These are phyloP conservation scores for Ustilago esculenta DNA, from an alignment of 1,284 basidiomycete genomes.

Conservation along the genomic window DNA sequence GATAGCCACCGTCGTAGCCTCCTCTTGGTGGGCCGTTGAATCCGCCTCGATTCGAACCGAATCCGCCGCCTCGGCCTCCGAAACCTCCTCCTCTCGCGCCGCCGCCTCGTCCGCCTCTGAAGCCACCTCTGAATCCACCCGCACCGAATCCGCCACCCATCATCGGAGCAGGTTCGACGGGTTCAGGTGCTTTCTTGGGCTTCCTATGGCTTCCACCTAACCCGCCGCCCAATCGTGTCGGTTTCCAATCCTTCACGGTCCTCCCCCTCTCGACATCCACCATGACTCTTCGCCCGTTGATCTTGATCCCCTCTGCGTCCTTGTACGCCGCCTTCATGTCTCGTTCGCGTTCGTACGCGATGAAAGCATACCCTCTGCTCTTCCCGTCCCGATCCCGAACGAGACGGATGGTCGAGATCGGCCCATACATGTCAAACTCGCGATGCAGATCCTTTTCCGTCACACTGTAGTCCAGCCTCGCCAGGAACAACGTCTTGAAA, in stretches of 20 bases:
- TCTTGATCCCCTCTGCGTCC: slow-evolving; percentile 96
- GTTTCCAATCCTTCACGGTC: slow-evolving; percentile 98
- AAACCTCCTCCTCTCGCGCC: slow-evolving; percentile 50
- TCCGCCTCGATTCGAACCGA: slow-evolving; percentile 8
- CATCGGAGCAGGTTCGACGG: slow-evolving; percentile 1
- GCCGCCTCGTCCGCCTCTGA: slow-evolving; percentile 66
- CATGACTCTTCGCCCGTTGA: slow-evolving; percentile 91
- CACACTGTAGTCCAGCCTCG: slow-evolving; percentile 84
- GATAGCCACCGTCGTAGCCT: slow-evolving; percentile 12
- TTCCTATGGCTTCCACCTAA: slow-evolving; percentile 82
- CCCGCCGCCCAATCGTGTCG: slow-evolving; percentile 90
- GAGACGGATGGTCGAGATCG: slow-evolving; percentile 88
- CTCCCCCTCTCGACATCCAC: slow-evolving; percentile 98
- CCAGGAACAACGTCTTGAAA: slow-evolving; percentile 97
- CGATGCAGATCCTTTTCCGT: slow-evolving; percentile 89
- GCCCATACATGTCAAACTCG: slow-evolving; percentile 94
- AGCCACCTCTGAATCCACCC: slow-evolving; percentile 64
- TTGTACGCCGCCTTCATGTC: slow-evolving; percentile 98
- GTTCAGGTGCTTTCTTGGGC: slow-evolving; percentile 48
- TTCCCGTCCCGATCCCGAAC: slow-evolving; percentile 84
- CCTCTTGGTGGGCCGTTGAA: slow-evolving; percentile 2
- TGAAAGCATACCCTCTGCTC: slow-evolving; percentile 91
- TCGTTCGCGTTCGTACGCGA: slow-evolving; percentile 95
- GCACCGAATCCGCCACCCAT: slow-evolving; percentile 32
- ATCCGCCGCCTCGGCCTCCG: slow-evolving; percentile 15